Evolutionary conservation across 2,329 filamentous ascomycete genomes (phyloP), one percentile per base, ranked within the genome.

Genomic region (Neonectria sp.): DNA sequence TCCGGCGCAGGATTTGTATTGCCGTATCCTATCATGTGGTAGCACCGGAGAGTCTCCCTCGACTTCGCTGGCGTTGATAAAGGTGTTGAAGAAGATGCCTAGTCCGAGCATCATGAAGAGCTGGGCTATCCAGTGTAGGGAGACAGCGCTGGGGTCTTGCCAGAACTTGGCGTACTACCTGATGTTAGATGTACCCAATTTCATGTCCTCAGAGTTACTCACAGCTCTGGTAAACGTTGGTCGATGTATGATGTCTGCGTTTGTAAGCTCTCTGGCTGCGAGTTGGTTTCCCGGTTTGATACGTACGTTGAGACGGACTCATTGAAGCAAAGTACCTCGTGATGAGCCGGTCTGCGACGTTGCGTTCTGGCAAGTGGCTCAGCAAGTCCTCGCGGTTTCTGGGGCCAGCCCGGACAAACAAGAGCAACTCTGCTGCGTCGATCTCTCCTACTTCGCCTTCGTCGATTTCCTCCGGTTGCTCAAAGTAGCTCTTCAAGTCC

Each of bases 401-500:
- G 9, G 83, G 81, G 4, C 76, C 74, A 49, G 77, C 77, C 52
- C 77, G 78, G 13, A 83, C 81, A 49, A 82, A 74, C 25, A 89
- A 72, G 48, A 88, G 70, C 61, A 86, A 68, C 40, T 86, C 85
- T 7, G 81, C 76, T 6, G 80, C 76, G 4, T 82, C 80, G 3
- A 79, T 71, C 2, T 83, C 80, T n/a, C 78, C 74, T 25, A 79
- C 73, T 17, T 77, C 75, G 11, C 79, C 79, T 2, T 81, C 79
- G 0, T 80, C 80, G 1, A 68, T 68, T 3, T 81, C 79, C 6
- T 84, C 80, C 1, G 82, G 76, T 33, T 88, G 83, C 27, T 88
- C 85, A 74, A 90, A 89, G 70, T 88, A 90, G 62, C 79, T 82
- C 75, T 89, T 89, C 9, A 90, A 79, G 63, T 90, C 87, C 73